Base-by-base conservation (phyloP, 2,329 filamentous ascomycete genomes). In the Aureobasidium vineae region DNA sequence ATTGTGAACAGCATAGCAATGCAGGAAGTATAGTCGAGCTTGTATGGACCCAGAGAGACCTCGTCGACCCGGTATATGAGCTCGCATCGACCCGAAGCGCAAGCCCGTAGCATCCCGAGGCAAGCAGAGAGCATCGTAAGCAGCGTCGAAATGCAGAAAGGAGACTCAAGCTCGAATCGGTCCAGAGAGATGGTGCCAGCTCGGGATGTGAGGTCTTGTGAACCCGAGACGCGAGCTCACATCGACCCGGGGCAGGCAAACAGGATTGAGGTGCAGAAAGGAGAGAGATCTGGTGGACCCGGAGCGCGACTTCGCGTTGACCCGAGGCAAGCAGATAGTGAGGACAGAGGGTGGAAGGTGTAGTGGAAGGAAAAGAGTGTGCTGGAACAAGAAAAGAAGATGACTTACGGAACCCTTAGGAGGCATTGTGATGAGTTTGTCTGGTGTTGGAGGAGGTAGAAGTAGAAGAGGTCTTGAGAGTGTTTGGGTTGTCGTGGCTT, bases 351-450 rank as follows among this genome's bases (percentile, higher is more conserved):
- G n/a, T 23, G 13, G 45, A 23, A 15, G n/a, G n/a, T 49, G 19
- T 26, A 23, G 59, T 16, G 28, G 45, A 26, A 50, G 43, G 36
- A 8, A 40, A 59, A 54, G 23, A 33, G 21, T 11, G 6, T 23
- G 21, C 26, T 65, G 52, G 5, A 21, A 57, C n/a, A 40, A 40
- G 23, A 5, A 26, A 10, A 33, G 8, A 43, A 43, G n/a, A 53
- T 36, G 23, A 66, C 63, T 66, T 59, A 66, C 63, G 13, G 47
- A 31, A 8, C 36, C 50, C 41, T 65, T 65, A 40, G 63, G 63
- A 40, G 63, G 50, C 63, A 65, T 65, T 31, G n/a, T 64, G 61
- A 38, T 50, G 59, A 26, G 11, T 6, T 23, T 41, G 31, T 28
- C 6, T n/a, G 33, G 33, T 36, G 21, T 63, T 43, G 49, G 33